Evolutionary conservation across 495 filamentous ascomycete species (phyloP).

Genomic region (Aspergillus olivimuriae): DNA sequence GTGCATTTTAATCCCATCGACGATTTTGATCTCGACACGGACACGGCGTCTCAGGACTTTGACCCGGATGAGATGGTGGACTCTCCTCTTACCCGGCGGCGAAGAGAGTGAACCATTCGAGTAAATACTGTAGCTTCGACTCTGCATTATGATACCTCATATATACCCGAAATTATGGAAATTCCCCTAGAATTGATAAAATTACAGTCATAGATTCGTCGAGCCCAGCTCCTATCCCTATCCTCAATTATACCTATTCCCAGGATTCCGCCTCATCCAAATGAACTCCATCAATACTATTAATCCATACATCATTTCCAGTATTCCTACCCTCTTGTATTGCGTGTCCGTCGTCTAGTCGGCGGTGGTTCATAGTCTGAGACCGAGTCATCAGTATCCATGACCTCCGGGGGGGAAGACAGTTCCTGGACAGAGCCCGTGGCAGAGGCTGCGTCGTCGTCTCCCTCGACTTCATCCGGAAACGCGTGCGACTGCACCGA

Average conservation of each 20-base stretch:
- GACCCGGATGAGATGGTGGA: background rate
- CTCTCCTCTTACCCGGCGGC: slow-evolving; percentile 10
- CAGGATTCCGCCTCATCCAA: background rate
- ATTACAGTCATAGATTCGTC: too few relatives aligned
- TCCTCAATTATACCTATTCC: background rate
- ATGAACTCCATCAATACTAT: background rate
- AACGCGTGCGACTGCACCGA: background rate
- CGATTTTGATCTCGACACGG: slow-evolving; percentile 24
- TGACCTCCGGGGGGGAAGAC: slow-evolving; percentile 5
- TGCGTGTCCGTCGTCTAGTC: slow-evolving; percentile 22
- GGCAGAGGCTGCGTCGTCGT: background rate
- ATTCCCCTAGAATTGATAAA: too few relatives aligned
- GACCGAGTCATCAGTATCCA: slow-evolving; percentile 3
- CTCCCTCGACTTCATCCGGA: background rate
- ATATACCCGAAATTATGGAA: too few relatives aligned
- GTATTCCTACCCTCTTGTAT: background rate
- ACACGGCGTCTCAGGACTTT: slow-evolving; percentile 5
- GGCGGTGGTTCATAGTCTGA: slow-evolving; percentile 15
- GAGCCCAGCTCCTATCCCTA: too few relatives aligned
- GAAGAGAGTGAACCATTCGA: slow-evolving; percentile 5
- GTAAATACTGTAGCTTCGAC: too few relatives aligned
- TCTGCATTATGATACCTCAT: too few relatives aligned
- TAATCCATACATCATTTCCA: background rate
- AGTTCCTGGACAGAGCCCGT: slow-evolving; percentile 4
- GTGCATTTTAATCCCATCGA: slow-evolving; percentile 35